Percentiles rank a stretch among this genome's conserved stretches.
These are phyloP conservation scores for Selaginella moellendorffii DNA, from an alignment of 75 land plant genomes.

Conservation along the genomic window DNA sequence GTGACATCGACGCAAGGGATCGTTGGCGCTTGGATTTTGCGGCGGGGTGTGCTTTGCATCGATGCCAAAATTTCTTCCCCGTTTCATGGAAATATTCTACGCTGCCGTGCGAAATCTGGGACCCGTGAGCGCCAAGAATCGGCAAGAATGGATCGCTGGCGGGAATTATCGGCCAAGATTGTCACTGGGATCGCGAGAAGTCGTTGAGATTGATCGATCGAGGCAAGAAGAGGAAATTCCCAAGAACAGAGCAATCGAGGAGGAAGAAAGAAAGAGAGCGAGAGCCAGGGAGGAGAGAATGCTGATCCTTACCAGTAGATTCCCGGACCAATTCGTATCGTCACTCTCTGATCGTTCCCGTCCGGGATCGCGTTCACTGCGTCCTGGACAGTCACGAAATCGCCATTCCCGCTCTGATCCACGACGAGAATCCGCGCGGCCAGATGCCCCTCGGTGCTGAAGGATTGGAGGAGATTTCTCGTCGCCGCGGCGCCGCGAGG, in stretches of 20 bases:
- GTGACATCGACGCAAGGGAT: too few relatives aligned
- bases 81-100: too few relatives aligned
- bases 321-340: slow-evolving; percentile 65
- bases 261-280: too few relatives aligned
- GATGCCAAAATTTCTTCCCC: too few relatives aligned
- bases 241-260: not conserved
- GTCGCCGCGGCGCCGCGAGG: too few relatives aligned
- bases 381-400: slow-evolving; percentile 52
- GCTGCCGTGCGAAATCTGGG: too few relatives aligned
- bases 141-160: not conserved
- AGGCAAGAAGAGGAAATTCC: not conserved
- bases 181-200: not conserved
- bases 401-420: slow-evolving; percentile 43
- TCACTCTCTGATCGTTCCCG: slow-evolving; percentile 43
- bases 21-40: too few relatives aligned
- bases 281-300: too few relatives aligned
- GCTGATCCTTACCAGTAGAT: slow-evolving; percentile 46
- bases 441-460: too few relatives aligned
- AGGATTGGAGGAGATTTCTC: too few relatives aligned
- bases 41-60: too few relatives aligned
- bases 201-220: not conserved
- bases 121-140: too few relatives aligned
- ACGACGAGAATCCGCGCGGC: slow-evolving; percentile 16
- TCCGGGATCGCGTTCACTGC: slow-evolving; percentile 69
- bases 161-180: not conserved